phyloP scores from a whole-genome alignment of 495 filamentous ascomycete genomes.

The Schizothecium vesticola region DNA sequence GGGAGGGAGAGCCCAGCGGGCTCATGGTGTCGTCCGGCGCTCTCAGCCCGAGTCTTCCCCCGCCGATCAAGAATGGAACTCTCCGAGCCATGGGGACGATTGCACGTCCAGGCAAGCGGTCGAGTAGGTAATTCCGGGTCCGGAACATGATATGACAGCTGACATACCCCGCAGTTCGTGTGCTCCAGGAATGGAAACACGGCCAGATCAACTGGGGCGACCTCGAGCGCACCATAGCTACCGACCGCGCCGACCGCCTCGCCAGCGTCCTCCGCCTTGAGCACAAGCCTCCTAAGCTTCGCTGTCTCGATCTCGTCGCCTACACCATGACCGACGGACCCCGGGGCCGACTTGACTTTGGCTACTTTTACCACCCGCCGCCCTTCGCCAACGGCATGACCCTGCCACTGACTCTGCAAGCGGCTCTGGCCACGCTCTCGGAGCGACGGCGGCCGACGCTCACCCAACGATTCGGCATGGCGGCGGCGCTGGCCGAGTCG shows the following conservation, averaged over 20 bases:
- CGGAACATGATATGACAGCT: background rate
- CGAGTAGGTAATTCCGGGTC: background rate
- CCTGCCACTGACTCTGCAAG: background rate
- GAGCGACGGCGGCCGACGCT: background rate
- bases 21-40: background rate
- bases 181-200: background rate
- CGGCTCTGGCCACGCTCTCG: background rate
- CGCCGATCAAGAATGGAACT: background rate
- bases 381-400: background rate
- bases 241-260: background rate
- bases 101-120: background rate
- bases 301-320: background rate
- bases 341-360: background rate
- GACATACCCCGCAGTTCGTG: background rate
- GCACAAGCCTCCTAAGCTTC: background rate
- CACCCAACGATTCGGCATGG: background rate
- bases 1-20: background rate
- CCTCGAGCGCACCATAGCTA: background rate
- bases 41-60: background rate
- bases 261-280: background rate
- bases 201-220: background rate
- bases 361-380: background rate
- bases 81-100: background rate
- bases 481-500: background rate
- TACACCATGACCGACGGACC: background rate